Percentiles rank a stretch among this genome's conserved stretches.
Conservation (phyloP, 306 rosid genomes). For the Citrullus colocynthis region DNA sequence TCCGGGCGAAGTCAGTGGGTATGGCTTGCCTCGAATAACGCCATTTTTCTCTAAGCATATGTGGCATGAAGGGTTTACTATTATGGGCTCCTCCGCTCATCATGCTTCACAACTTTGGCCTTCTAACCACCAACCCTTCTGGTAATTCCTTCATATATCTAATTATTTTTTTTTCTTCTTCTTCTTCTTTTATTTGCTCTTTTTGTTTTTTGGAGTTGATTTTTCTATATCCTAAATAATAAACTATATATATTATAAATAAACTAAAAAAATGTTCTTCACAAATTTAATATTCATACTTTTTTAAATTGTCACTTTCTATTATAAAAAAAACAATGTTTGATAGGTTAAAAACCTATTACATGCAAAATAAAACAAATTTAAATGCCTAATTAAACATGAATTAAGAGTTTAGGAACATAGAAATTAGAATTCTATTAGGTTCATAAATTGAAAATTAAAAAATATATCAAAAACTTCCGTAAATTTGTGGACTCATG, state of each 20-base stretch:
- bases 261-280: background rate
- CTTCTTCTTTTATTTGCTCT: background rate
- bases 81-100: slow-evolving; percentile 38
- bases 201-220: background rate
- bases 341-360: no score
- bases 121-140: slow-evolving; percentile 32
- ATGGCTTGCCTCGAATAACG: slow-evolving; percentile 53
- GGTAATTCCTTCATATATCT: slow-evolving; percentile 28
- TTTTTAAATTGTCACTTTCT: no score
- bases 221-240: background rate
- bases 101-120: slow-evolving; percentile 64
- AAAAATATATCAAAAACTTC: no score
- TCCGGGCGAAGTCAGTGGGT: slow-evolving; percentile 34
- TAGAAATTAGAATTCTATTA: no score
- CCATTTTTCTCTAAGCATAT: slow-evolving; percentile 43
- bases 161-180: background rate
- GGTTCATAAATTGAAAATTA: no score
- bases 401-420: background rate
- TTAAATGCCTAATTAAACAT: background rate
- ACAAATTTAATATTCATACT: no score
- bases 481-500: no score
- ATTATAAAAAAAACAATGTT: no score
- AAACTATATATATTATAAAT: background rate
- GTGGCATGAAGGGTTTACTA: slow-evolving; percentile 94
- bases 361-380: no score